phyloP scores from a whole-genome alignment of 495 filamentous ascomycete species.

The Filosporella fistucella region DNA sequence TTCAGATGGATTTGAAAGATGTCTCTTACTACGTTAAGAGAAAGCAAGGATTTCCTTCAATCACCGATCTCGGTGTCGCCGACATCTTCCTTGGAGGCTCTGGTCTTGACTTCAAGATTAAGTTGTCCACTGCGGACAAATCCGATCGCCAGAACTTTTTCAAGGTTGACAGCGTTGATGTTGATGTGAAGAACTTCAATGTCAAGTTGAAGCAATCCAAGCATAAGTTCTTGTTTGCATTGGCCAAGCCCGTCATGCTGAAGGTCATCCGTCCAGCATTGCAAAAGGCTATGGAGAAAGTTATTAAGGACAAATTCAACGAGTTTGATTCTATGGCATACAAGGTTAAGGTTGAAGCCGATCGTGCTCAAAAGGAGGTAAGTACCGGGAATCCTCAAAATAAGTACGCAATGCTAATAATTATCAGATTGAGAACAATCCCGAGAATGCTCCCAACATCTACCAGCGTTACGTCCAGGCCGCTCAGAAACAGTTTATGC shows the following conservation, averaged over 20 bases:
- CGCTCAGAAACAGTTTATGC: slow-evolving; percentile 65
- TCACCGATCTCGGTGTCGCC: slow-evolving; percentile 85
- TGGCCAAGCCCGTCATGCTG: slow-evolving; percentile 87
- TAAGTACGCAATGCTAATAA: neutral
- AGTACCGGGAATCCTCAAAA: slow-evolving; percentile 26
- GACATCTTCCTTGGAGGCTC: slow-evolving; percentile 86
- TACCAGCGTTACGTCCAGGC: slow-evolving; percentile 80
- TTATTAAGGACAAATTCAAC: slow-evolving; percentile 73
- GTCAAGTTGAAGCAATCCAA: slow-evolving; percentile 92
- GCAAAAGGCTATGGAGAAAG: slow-evolving; percentile 82
- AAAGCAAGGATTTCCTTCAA: slow-evolving; percentile 90
- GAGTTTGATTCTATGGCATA: slow-evolving; percentile 66
- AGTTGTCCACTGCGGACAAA: slow-evolving; percentile 75
- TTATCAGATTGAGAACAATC: no score
- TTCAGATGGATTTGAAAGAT: slow-evolving; percentile 85
- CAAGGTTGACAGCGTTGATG: slow-evolving; percentile 86
- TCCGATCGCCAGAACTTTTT: slow-evolving; percentile 78
- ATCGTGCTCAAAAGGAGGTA: slow-evolving; percentile 63
- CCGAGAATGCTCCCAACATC: slow-evolving; percentile 76
- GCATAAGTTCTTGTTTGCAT: slow-evolving; percentile 83
- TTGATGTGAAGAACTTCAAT: slow-evolving; percentile 77
- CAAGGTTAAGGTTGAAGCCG: slow-evolving; percentile 76
- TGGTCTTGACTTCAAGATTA: slow-evolving; percentile 89
- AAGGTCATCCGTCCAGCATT: slow-evolving; percentile 78
- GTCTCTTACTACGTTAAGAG: slow-evolving; percentile 94